Evolutionary conservation across 768 basidiomycete species (phyloP), one percentile per base, ranked within the genome.

Genomic region (Chlorophyllum brunneum): DNA sequence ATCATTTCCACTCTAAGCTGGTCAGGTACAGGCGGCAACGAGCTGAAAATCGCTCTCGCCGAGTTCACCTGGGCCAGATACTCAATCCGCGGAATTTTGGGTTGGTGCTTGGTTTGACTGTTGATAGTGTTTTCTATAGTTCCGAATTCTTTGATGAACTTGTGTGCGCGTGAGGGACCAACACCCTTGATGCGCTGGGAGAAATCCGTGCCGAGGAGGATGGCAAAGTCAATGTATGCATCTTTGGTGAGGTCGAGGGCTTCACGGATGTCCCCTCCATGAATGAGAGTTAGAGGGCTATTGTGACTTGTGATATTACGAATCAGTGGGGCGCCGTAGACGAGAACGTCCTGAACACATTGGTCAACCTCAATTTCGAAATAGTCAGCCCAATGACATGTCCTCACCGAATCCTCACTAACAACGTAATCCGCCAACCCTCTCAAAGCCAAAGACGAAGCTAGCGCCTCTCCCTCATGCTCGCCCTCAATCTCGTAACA

Each of bases 131-230:
- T 68, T 66, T 93, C 91, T 58, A 95, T 93, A 5, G 79, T 75
- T 3, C 82, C 82, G 62, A 92, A 69, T 57, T 80, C 71, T 44
- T 76, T 78, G 45, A 95, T 89, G 56, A 88, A 80, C 58, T 82
- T 83, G 60, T 91, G 81, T 1, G 92, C 92, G 2, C 83, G 83
- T 0, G 70, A 62, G 1, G 93, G 92, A 0, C 94, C 94, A 1
- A 95, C 73, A 54, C 86, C 83, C 51, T 80, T 86, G 54, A 97
- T 88, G 4, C 94, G 82, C 40, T 85, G 81, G 0, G 90, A 86
- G 59, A 95, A 95, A 67, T 97, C 94, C 2, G 93, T 95, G 9
- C 94, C 94, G 8, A 94, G 77, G 5, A 97, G 75, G 45, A 95
- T 79, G 0, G 82, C 84, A 66, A 95, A 93, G 68, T 97, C 94